Evolutionary conservation across 1,284 basidiomycete genomes (phyloP), one percentile per base, ranked within the genome.

Genomic region (Heliocybe sulcata): DNA sequence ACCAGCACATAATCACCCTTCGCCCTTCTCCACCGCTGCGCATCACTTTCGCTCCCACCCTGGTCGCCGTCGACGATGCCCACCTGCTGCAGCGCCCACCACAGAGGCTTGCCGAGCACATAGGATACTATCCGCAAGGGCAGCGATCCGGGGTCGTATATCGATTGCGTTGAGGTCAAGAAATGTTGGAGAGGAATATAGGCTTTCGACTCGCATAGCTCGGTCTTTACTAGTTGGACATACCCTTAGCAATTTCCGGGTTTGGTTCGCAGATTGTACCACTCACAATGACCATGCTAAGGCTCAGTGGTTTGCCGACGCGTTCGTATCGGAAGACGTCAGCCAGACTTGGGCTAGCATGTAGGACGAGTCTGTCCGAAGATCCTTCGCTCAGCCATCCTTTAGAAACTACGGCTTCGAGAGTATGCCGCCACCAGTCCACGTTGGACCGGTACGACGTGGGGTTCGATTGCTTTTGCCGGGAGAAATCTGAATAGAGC

Each of bases 401-500:
- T 25, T 73, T 74, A 54, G 75, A 64, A 3, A 90, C 78, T 4
- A 87, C 69, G 12, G 77, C 76, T 58, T 87, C 80, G 2, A 98
- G 71, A 0, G 85, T 83, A 35, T 72, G 71, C 38, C 80, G 79
- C 94, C 95, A 98, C 93, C 93, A 97, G 56, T 87, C 83, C 33
- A 94, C 72, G 64, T 90, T 92, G 14, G 90, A 81, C 35, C 82
- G 73, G 68, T 87, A 98, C 2, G 92, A 87, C 2, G 86, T 80
- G 0, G 92, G 87, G 67, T 98, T 96, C 1, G 92, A 87, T 29
- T 81, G 73, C 61, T 88, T 90, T 71, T 95, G 92, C 6, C 83
- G 77, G 0, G 90, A 85, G 55, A 96, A 85, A 64, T 95, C 92
- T 2, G 94, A 87, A 70, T 95, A 98, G 14, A 98, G 76, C 0